A percentile compares a stretch with the other conserved stretches of the same genome.
Conservation (phyloP, 495 filamentous ascomycete species). For the Diplogelasinospora grovesii region DNA sequence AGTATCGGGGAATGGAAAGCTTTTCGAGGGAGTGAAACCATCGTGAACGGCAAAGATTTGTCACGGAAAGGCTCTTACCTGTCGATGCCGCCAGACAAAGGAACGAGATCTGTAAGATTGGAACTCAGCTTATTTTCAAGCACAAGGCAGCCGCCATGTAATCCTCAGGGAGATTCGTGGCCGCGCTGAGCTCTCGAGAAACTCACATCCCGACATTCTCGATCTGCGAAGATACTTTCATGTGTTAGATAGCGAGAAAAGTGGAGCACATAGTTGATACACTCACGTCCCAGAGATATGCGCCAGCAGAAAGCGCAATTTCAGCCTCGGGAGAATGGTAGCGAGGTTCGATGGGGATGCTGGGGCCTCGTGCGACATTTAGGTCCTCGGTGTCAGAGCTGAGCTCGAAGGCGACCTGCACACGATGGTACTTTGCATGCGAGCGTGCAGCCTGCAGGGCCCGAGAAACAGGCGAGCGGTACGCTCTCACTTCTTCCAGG, state of each 20-base stretch:
- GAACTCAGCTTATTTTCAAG: too few relatives aligned
- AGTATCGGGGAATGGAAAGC: too few relatives aligned
- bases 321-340: slow-evolving; percentile 68
- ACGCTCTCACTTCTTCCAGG: slow-evolving; percentile 64
- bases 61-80: too few relatives aligned
- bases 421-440: slow-evolving; percentile 30
- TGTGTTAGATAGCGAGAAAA: not conserved
- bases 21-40: too few relatives aligned
- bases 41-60: too few relatives aligned
- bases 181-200: too few relatives aligned
- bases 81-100: slow-evolving; percentile 70
- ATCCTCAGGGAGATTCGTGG: too few relatives aligned
- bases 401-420: slow-evolving; percentile 34
- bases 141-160: too few relatives aligned
- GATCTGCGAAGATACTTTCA: slow-evolving; percentile 63
- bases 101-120: too few relatives aligned
- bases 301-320: slow-evolving; percentile 62
- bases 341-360: slow-evolving; percentile 28
- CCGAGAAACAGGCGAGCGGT: slow-evolving; percentile 45
- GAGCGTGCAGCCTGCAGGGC: slow-evolving; percentile 49
- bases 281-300: slow-evolving; percentile 69
- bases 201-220: slow-evolving; percentile 54
- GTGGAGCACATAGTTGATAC: too few relatives aligned
- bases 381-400: slow-evolving; percentile 30
- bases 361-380: slow-evolving; percentile 23